Conservation (phyloP, 73 alveolate genomes). For the Paramecium primaurelia region DNA sequence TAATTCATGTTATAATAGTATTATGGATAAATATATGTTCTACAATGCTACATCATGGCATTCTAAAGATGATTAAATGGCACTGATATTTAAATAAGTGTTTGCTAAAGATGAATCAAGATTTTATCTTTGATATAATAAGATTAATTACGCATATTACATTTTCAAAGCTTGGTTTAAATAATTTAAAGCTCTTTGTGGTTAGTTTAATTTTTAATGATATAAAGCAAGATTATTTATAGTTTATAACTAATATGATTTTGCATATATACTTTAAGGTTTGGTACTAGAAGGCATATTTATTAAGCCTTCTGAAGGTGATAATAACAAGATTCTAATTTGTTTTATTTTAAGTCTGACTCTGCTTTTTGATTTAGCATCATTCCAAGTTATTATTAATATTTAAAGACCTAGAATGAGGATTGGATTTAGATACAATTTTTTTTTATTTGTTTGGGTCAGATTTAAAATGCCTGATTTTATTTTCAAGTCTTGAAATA, state of each 20-base stretch:
- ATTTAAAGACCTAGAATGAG: background rate
- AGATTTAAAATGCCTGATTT: background rate
- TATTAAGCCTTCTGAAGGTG: background rate
- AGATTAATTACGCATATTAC: background rate
- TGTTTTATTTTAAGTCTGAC: background rate
- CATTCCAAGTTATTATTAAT: background rate
- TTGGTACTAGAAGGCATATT: background rate
- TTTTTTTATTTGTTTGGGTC: background rate
- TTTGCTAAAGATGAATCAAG: background rate
- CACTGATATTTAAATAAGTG: slow-evolving; percentile 1
- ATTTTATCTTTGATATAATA: background rate
- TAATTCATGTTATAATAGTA: background rate
- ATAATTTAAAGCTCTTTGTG: background rate
- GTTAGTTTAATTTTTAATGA: background rate
- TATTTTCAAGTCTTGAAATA: background rate
- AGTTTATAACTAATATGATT: background rate
- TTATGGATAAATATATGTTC: background rate
- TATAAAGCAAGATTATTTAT: background rate
- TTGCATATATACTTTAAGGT: background rate
- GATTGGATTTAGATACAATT: background rate
- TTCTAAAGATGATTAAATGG: background rate
- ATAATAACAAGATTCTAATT: background rate
- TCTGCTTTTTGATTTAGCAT: background rate
- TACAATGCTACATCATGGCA: background rate
- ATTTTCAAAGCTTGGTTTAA: background rate